Conservation (phyloP, 371 early-diverging fungal species). For the Saksenaea oblongispora region DNA sequence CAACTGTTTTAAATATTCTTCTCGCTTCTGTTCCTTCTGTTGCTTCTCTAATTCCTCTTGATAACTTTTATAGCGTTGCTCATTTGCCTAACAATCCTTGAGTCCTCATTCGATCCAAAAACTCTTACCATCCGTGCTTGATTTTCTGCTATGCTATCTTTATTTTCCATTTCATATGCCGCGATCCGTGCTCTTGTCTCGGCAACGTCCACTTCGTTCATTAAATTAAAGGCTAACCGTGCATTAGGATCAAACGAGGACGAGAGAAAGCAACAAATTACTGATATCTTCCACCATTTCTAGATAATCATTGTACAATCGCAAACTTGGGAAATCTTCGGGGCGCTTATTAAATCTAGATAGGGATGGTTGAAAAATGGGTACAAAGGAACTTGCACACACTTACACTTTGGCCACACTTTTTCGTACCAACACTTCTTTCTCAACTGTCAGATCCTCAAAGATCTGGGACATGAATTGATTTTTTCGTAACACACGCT, state of each 20-base stretch:
- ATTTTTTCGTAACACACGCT: constrained; percentile 76
- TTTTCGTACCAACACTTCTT: constrained; percentile 90
- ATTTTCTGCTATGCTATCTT: constrained; percentile 77
- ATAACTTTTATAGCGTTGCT: constrained; percentile 41
- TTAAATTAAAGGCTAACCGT: constrained; percentile 75
- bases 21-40: constrained; percentile 53
- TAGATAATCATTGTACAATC: constrained; percentile 87
- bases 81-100: constrained; percentile 34
- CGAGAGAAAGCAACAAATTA: constrained; percentile 30
- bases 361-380: background rate
- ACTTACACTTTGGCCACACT: constrained; percentile 76
- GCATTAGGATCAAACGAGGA: background rate
- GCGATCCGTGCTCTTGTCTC: constrained; percentile 83
- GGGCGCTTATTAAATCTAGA: constrained; percentile 85
- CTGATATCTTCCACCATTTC: constrained; percentile 91
- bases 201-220: constrained; percentile 84
- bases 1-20: constrained; percentile 53
- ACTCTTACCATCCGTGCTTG: constrained; percentile 48
- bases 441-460: constrained; percentile 93
- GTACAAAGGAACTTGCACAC: background rate
- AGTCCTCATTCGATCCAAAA: background rate
- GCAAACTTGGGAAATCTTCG: constrained; percentile 83
- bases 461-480: constrained; percentile 90
- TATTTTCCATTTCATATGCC: constrained; percentile 78
- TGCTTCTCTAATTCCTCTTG: constrained; percentile 49